A percentile compares a stretch with the other conserved stretches of the same genome.
Conservation (phyloP, 2,329 filamentous ascomycete species). For the Bipolaris oryzae region DNA sequence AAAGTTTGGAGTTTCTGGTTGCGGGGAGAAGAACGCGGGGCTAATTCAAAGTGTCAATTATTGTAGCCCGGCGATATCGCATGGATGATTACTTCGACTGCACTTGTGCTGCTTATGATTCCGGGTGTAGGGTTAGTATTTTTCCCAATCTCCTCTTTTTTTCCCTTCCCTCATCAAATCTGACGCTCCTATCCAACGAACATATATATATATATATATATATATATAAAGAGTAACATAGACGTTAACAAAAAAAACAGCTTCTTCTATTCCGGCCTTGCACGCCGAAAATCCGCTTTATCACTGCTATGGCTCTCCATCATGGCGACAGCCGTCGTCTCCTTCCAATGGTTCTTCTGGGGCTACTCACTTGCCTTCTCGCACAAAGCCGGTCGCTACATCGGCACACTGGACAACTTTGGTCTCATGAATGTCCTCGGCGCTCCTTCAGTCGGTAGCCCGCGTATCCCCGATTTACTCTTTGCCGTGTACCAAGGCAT, state of each 20-base stretch:
- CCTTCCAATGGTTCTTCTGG: slow-evolving; percentile 97
- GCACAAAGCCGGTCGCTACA: slow-evolving; percentile 74
- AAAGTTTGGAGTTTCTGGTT: slow-evolving; percentile 15
- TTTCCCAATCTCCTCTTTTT: neutral
- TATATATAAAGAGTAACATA: neutral
- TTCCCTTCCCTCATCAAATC: neutral
- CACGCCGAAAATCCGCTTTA: slow-evolving; percentile 85
- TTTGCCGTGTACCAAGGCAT: slow-evolving; percentile 88
- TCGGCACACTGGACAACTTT: slow-evolving; percentile 80
- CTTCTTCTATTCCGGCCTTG: slow-evolving; percentile 92
- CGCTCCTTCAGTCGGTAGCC: slow-evolving; percentile 74
- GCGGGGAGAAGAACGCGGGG: slow-evolving; percentile 19
- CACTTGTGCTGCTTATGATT: slow-evolving; percentile 89
- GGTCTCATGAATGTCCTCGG: slow-evolving; percentile 78
- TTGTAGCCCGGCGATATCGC: slow-evolving; percentile 76
- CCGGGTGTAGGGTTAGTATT: slow-evolving; percentile 74
- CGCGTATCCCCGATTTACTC: slow-evolving; percentile 77
- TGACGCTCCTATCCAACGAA: no score
- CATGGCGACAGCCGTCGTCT: slow-evolving; percentile 78
- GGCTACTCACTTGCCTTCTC: slow-evolving; percentile 85
- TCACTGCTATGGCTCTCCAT: slow-evolving; percentile 85
- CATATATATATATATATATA: no score
- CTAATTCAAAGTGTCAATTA: slow-evolving; percentile 25
- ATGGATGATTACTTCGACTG: slow-evolving; percentile 78
- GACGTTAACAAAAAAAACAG: slow-evolving; percentile 47